Base-by-base conservation (phyloP, 2,329 filamentous ascomycete genomes). In the Epichloe sylvatica region DNA sequence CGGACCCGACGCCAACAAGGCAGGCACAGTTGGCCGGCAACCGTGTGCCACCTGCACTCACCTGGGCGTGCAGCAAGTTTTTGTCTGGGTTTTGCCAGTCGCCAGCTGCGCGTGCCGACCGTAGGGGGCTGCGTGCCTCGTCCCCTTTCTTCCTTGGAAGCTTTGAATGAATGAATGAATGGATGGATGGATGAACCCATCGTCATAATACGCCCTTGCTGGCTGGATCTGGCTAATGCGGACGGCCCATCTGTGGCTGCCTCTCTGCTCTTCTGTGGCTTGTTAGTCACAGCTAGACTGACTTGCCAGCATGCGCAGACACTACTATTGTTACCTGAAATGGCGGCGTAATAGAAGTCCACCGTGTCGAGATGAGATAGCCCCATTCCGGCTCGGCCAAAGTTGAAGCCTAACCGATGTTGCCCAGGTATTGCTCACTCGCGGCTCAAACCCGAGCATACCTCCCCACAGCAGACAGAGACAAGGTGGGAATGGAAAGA, bases 41-140 rank as follows among this genome's bases (percentile, higher is more conserved):
- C 38, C 37, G 46, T 39, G 51, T 52, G 47, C 47, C 51, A 52
- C 51, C 51, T 49, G 50, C 50, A 15, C 19, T 33, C 40, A 43
- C 23, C 34, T 35, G 7, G 25, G 25, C 25, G 8, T 30, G 30
- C 30, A 30, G 30, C 30, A 30, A 30, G 6, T 25, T 25, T 23
- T 23, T 7, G 23, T 30, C 25, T 30, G 25, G 25, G 25, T 9
- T 23, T 23, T 25, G 25, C 25, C 25, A 30, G 25, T 30, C 8
- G 25, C 25, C 25, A 30, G 25, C 25, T 30, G 25, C 25, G 25
- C 25, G 25, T 30, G 25, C 25, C 3, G 15, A n/a, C 25, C 25
- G 2, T 13, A 43, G 23, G 23, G 25, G 25, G 25, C 15, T 12
- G 6, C 13, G 30, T 7, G 8, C 41, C n/a, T 23, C 21, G 7